A percentile compares a stretch with the other conserved stretches of the same genome.
These are phyloP conservation scores for Gossypium turneri DNA, from an alignment of 345 rosid species.

Conservation along the genomic window DNA sequence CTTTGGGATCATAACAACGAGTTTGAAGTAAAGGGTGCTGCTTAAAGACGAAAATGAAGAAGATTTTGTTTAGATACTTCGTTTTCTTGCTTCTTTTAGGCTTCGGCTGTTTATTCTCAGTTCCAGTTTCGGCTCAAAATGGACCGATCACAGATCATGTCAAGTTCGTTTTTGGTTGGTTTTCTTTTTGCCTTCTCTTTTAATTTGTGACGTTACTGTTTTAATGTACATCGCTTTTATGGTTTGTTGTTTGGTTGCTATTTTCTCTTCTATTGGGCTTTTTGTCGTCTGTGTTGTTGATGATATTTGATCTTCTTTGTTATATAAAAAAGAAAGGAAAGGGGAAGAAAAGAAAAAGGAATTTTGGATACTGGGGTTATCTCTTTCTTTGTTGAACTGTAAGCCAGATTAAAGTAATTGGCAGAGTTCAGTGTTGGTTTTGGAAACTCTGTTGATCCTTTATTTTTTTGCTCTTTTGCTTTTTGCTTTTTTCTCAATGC, in stretches of 20 bases:
- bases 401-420: background rate
- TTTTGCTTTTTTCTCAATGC: background rate
- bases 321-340: background rate
- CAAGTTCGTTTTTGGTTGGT: slow-evolving; percentile 60
- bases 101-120: slow-evolving; percentile 25
- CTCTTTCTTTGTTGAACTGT: background rate
- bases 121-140: slow-evolving; percentile 27
- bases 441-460: background rate
- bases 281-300: slow-evolving; percentile 8
- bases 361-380: slow-evolving; percentile 6
- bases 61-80: slow-evolving; percentile 18
- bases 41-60: slow-evolving; percentile 15
- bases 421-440: background rate
- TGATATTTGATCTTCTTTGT: slow-evolving; percentile 2
- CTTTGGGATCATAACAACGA: slow-evolving; percentile 20
- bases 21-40: slow-evolving; percentile 2
- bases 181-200: background rate
- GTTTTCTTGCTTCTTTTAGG: slow-evolving; percentile 14
- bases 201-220: slow-evolving; percentile 5
- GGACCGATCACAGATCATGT: slow-evolving; percentile 35
- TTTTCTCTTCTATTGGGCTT: background rate
- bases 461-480: background rate
- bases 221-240: background rate
- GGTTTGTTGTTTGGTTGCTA: background rate
- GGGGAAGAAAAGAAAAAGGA: background rate